These are phyloP conservation scores for Obelidium mucronatum DNA, from an alignment of 192 early-diverging fungal genomes.

Conservation along the genomic window DNA sequence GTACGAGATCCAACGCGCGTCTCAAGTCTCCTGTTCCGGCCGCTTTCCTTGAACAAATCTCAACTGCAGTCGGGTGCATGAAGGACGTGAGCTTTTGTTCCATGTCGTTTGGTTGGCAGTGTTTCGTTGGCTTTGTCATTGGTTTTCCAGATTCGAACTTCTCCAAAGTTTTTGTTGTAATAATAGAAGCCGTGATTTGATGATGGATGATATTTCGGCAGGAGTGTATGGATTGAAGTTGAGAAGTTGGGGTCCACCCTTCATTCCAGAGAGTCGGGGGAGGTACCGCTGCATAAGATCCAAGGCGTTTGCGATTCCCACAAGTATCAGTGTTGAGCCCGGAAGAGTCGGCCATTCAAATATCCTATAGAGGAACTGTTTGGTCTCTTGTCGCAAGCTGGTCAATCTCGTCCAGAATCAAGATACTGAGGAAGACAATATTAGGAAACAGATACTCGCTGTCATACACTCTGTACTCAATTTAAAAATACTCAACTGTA, in stretches of 20 bases:
- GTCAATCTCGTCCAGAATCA: slow-evolving; percentile 95
- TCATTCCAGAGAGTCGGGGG: slow-evolving; percentile 83
- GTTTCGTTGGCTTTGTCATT: background rate
- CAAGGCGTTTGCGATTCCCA: slow-evolving; percentile 95
- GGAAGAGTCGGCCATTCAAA: slow-evolving; percentile 78
- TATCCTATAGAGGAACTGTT: slow-evolving; percentile 85
- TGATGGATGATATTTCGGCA: slow-evolving; percentile 85
- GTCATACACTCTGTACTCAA: too few relatives aligned
- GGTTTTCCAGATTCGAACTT: background rate
- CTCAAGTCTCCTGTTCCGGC: slow-evolving; percentile 76
- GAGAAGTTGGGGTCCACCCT: slow-evolving; percentile 80
- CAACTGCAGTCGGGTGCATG: slow-evolving; percentile 86
- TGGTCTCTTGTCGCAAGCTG: slow-evolving; percentile 80
- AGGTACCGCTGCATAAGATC: slow-evolving; percentile 89
- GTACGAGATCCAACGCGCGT: slow-evolving; percentile 53
- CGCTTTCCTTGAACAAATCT: slow-evolving; percentile 92
- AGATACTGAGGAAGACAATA: slow-evolving; percentile 54
- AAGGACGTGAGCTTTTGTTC: slow-evolving; percentile 49
- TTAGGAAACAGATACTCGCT: background rate
- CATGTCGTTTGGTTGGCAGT: slow-evolving; percentile 16
- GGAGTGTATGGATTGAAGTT: slow-evolving; percentile 91
- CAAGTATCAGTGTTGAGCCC: slow-evolving; percentile 72
- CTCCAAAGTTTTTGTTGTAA: slow-evolving; percentile 48
- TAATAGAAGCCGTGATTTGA: slow-evolving; percentile 78
- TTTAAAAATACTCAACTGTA: slow-evolving; percentile 21